Evolutionary conservation across 1,284 basidiomycete genomes (phyloP), one percentile per base, ranked within the genome.

Genomic region (Lentinula novae-zelandiae): DNA sequence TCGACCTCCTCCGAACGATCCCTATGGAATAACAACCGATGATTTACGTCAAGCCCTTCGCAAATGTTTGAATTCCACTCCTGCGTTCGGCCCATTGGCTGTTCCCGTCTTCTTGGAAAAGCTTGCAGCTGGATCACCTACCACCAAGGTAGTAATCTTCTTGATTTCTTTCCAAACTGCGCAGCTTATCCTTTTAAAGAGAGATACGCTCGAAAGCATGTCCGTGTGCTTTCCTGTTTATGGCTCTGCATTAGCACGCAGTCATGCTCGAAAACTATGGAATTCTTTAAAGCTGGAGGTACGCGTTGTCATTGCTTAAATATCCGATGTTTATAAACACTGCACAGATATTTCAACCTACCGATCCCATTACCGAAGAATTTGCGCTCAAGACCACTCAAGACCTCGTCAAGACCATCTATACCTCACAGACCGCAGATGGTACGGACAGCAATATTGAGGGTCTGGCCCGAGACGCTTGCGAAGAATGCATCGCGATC

Each of bases 21-120:
- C 95, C 3, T 96, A 96, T 72, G 92, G 92, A 6, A 97, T 99
- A 64, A 92, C 89, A 1, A 82, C 92, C 0, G 93, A 96, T 49
- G 92, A 98, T 69, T 82, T 99, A 39, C 92, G 91, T 68, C 67
- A 76, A 42, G 81, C 89, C 0, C 80, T 99, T 15, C 80, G 87
- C 63, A 68, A 67, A 34, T 95, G 92, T 71, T 76, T 99, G 60
- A 82, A 81, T 61, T 89, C 95, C 0, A 91, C 90, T 0, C 89
- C 95, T 2, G 76, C 81, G 33, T 96, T 98, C 70, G 95, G 95
- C 0, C 83, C 85, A 5, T 78, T 93, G 63, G 95, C 94, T 1
- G 84, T 97, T 46, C 91, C 94, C 0, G 77, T 98, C 0, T 94
- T 98, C 68, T 74, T 98, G 38, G 97, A 99, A 68, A 99, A 99